phyloP scores from a whole-genome alignment of 371 early-diverging fungal species.

The Mucor saturninus region DNA sequence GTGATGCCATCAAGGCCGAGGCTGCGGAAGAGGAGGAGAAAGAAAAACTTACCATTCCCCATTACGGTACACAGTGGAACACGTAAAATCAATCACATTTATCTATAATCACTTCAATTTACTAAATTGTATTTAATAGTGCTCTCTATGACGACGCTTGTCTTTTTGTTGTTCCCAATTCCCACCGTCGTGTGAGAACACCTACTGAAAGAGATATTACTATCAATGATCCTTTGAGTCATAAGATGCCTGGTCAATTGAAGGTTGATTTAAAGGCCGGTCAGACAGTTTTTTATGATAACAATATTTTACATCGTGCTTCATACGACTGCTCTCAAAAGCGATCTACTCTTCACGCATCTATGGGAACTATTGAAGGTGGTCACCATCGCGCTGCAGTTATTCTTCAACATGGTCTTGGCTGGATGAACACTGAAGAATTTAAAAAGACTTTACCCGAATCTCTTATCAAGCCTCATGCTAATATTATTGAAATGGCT shows the following conservation, averaged over 20 bases:
- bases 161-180: slow-evolving; percentile 55
- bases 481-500: slow-evolving; percentile 50
- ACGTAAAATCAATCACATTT: slow-evolving; percentile 25
- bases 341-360: slow-evolving; percentile 59
- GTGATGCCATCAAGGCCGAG: slow-evolving; percentile 56
- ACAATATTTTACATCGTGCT: slow-evolving; percentile 62
- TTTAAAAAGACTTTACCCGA: slow-evolving; percentile 46
- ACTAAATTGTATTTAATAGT: slow-evolving; percentile 17
- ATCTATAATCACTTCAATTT: neutral
- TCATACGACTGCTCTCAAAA: slow-evolving; percentile 46
- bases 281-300: slow-evolving; percentile 68
- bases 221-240: slow-evolving; percentile 54
- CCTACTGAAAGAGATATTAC: slow-evolving; percentile 52
- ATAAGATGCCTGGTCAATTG: slow-evolving; percentile 53
- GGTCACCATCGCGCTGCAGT: slow-evolving; percentile 55
- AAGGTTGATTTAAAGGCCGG: slow-evolving; percentile 54
- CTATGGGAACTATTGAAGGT: slow-evolving; percentile 59
- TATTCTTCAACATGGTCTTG: slow-evolving; percentile 60
- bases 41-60: slow-evolving; percentile 51
- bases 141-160: slow-evolving; percentile 62
- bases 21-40: slow-evolving; percentile 48
- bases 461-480: slow-evolving; percentile 42
- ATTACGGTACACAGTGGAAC: slow-evolving; percentile 66
- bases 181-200: slow-evolving; percentile 56
- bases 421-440: slow-evolving; percentile 50